Base-by-base conservation (phyloP, 106 monocot genomes). In the Posidonia australis region DNA sequence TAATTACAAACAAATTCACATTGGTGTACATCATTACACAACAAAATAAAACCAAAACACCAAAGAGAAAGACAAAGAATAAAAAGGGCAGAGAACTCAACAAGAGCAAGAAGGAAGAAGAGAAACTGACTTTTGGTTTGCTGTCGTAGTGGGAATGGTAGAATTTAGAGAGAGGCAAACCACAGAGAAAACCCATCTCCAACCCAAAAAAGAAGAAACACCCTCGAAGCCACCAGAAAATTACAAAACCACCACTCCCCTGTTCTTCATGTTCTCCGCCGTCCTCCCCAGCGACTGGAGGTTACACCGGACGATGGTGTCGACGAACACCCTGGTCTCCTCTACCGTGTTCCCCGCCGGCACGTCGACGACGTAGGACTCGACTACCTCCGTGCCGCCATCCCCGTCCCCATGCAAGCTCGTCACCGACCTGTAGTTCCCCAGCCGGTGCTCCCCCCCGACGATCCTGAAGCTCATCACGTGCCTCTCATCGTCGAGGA, bases 361-460 rank as follows among this genome's bases (percentile, higher is more conserved):
- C 5, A 66, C 66, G 27, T 66, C 66, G 20, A 66, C 66, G 7
- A 66, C 66, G 66, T 66, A 66, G 26, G 48, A 51, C 66, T 52
- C 51, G 16, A 66, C 51, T 9, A 66, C 66, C 19, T 46, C 45
- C 13, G 56, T 26, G 1, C 45, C 51, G 51, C 51, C 63, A 19
- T 7, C 47, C 61, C 41, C 53, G 18, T 52, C 22, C 49, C 36
- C 31, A 16, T 53, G 62, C 19, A 72, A 51, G 47, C 68, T 58
- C 28, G 72, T 73, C 45, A 73, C 72, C 26, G 72, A 73, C 65
- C 56, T 44, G 65, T 73, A 73, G 56, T 73, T 73, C 24, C 16
- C 57, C 46, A 73, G 64, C 24, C 72, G 54, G 65, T 73, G 72
- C 28, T 73, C 58, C 5, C 72, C 72, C 13, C 72, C 72, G 12